phyloP scores from a whole-genome alignment of 2,329 filamentous ascomycete species.

The Aspergillus sp. region DNA sequence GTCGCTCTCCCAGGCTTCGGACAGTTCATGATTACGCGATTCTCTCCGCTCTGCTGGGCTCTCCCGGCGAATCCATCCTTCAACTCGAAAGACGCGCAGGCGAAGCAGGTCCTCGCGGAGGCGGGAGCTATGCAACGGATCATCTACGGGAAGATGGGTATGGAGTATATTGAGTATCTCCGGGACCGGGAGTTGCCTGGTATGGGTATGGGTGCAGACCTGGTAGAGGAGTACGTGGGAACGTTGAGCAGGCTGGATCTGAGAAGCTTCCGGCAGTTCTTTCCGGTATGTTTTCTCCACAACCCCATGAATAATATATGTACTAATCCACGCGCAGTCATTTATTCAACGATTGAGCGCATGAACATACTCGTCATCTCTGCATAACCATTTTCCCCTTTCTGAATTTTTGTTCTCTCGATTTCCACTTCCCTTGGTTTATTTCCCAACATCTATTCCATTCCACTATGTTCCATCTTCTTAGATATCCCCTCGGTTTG shows the following conservation, averaged over 20 bases:
- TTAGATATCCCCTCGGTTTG: conserved; percentile 31
- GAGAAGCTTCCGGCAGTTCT: conserved; percentile 50
- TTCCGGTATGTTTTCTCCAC: conserved; percentile 39
- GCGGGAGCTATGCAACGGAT: conserved; percentile 83
- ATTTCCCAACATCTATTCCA: conserved; percentile 1
- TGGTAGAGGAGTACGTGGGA: conserved; percentile 49
- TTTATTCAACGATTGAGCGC: conserved; percentile 48
- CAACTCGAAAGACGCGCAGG: conserved; percentile 82
- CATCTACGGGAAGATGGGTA: conserved; percentile 87
- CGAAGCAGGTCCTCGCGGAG: conserved; percentile 82
- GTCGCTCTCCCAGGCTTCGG: conserved; percentile 79
- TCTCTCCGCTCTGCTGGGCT: conserved; percentile 88
- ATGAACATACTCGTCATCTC: conserved; percentile 27
- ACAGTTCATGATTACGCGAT: conserved; percentile 81
- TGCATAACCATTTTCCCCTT: conserved; percentile 12
- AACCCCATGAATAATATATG: conserved; percentile 1
- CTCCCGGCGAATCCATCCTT: conserved; percentile 78
- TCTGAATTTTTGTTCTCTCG: background rate
- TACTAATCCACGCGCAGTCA: conserved; percentile 25
- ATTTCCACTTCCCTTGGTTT: conserved; percentile 10
- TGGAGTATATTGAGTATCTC: conserved; percentile 65
- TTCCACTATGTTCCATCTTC: conserved; percentile 14
- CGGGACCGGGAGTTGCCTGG: conserved; percentile 46
- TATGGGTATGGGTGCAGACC: conserved; percentile 48
- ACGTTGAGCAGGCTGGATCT: conserved; percentile 46